Base-by-base conservation (phyloP, 1,139 yeast genomes). In the Geotrichum candidum region DNA sequence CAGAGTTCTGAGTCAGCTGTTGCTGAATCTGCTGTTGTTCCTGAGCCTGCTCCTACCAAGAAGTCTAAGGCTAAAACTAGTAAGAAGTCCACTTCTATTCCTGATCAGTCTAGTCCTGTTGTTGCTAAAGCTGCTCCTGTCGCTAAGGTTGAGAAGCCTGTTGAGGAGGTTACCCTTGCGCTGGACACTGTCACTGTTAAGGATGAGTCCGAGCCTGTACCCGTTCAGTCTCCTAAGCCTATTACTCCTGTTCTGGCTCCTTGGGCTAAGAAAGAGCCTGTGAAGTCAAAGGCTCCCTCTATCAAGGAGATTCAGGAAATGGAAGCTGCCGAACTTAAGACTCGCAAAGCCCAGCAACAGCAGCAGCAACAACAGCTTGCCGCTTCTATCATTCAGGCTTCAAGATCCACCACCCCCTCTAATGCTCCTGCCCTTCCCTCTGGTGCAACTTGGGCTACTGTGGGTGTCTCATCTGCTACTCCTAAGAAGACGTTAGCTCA, bases 231-330 rank as follows among this genome's bases (percentile, higher is more conserved):
- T 59, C 53, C 61, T 2, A 58, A 58, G 27, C 25, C 59, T n/a
- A 58, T 48, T 29, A 61, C 62, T 3, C 64, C 67, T n/a, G 67
- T 57, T 29, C 41, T 61, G 57, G 82, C 82, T 4, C 82, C 84
- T 18, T 78, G 82, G 82, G 81, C 81, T 5, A 72, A 70, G 68
- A 75, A 76, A 54, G 77, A 75, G 38, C 66, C 72, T 6, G 66
- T 72, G 15, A 68, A 74, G 23, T 75, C 79, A 60, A 66, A 87
- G 52, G 72, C 80, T n/a, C 75, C 85, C 63, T 80, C 90, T 0
- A 77, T 89, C 66, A 83, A 84, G 63, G 90, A 89, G 71, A 86
- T 89, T 65, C 94, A 87, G 72, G 82, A 79, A 65, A 74, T 85
- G 64, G 95, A 88, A 70, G 86, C 86, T 54, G 84, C 82, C 62